Evolutionary conservation across 257 asterid genomes (phyloP).

Genomic region (Solanum medicagineum): DNA sequence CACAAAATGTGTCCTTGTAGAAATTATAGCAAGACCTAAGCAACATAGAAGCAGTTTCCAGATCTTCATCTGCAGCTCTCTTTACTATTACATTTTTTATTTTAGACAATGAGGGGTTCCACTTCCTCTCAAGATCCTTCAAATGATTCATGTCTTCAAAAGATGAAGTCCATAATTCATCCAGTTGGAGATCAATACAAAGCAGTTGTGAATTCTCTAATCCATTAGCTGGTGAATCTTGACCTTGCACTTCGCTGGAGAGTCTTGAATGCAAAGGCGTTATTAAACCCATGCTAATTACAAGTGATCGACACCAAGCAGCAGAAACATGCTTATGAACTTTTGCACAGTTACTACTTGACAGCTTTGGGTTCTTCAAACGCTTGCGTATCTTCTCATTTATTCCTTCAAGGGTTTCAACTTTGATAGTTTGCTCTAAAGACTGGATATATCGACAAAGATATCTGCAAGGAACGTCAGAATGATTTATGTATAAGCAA

Average conservation of each 20-base stretch:
- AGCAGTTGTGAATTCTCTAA: slow-evolving; percentile 54
- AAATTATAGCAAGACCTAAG: slow-evolving; percentile 82
- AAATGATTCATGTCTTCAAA: slow-evolving; percentile 72
- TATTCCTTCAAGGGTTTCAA: slow-evolving; percentile 85
- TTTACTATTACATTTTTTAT: slow-evolving; percentile 80
- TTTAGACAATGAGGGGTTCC: slow-evolving; percentile 69
- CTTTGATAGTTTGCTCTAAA: slow-evolving; percentile 62
- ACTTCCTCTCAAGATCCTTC: slow-evolving; percentile 61
- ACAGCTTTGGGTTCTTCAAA: slow-evolving; percentile 87
- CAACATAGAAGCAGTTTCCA: slow-evolving; percentile 73
- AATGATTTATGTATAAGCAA: background rate
- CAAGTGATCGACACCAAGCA: slow-evolving; percentile 98
- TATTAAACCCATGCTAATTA: slow-evolving; percentile 79
- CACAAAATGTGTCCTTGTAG: slow-evolving; percentile 92
- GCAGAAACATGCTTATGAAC: slow-evolving; percentile 77
- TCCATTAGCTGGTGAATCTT: slow-evolving; percentile 36
- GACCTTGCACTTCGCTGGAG: slow-evolving; percentile 44
- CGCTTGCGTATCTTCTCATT: slow-evolving; percentile 94
- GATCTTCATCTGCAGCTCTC: slow-evolving; percentile 79
- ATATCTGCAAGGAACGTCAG: slow-evolving; percentile 37
- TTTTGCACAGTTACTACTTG: slow-evolving; percentile 62
- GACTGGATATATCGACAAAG: slow-evolving; percentile 63
- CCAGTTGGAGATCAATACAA: slow-evolving; percentile 80
- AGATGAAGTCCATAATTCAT: slow-evolving; percentile 79
- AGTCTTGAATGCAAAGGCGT: slow-evolving; percentile 80